Conservation (phyloP, 495 filamentous ascomycete genomes). For the Neurospora sp. region DNA sequence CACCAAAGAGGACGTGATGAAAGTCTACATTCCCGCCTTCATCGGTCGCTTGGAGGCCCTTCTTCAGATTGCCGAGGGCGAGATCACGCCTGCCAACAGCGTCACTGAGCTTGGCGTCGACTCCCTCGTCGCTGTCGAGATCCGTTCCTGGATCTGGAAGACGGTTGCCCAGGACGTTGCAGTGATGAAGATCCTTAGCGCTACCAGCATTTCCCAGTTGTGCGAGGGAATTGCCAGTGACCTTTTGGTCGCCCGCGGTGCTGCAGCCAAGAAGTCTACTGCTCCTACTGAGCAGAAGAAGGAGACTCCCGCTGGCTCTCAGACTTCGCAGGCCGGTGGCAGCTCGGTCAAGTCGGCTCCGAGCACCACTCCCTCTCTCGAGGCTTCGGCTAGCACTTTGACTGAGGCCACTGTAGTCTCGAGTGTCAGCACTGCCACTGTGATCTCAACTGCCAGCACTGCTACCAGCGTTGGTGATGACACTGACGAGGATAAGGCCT, state of each 20-base stretch:
- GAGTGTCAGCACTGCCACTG: not conserved
- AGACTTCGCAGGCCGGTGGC: not conserved
- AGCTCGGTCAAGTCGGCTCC: not conserved
- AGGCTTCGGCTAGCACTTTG: not conserved
- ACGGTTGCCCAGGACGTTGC: slow-evolving; percentile 34
- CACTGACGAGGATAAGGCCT: not conserved
- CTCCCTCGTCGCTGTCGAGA: slow-evolving; percentile 39
- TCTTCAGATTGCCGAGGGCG: slow-evolving; percentile 20
- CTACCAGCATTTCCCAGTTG: slow-evolving; percentile 25
- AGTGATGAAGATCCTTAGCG: slow-evolving; percentile 42
- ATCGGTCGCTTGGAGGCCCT: slow-evolving; percentile 17
- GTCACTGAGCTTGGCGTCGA: slow-evolving; percentile 34
- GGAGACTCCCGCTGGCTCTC: not conserved
- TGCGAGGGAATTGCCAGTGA: slow-evolving; percentile 7
- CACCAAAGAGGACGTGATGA: slow-evolving; percentile 8
- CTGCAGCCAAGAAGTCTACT: not conserved
- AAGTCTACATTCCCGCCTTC: slow-evolving; percentile 16
- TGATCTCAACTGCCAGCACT: not conserved
- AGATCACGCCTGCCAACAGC: slow-evolving; percentile 15
- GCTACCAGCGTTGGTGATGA: not conserved
- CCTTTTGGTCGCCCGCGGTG: not conserved
- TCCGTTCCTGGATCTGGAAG: slow-evolving; percentile 37
- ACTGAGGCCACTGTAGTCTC: not conserved
- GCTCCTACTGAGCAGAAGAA: not conserved
- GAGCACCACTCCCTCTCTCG: not conserved